Evolutionary conservation across 2,329 filamentous ascomycete species (phyloP).

Genomic region (Pyrenophora tritici-repentis): DNA sequence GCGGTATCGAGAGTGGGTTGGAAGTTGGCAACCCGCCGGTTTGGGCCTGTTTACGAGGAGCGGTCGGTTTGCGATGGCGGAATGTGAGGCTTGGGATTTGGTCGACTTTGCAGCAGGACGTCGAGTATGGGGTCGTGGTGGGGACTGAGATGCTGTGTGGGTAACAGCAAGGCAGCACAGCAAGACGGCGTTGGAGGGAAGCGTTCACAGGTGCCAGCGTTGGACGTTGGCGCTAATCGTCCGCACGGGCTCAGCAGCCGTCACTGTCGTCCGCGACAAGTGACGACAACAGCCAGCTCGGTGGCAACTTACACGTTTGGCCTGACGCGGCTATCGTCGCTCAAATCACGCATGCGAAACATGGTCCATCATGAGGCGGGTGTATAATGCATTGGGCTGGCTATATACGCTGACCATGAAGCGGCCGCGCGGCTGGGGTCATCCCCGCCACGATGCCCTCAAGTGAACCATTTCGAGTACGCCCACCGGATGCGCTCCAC

Average conservation of each 20-base stretch:
- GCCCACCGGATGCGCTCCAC: constrained; percentile 87
- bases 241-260: constrained; percentile 15
- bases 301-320: constrained; percentile 11
- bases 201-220: constrained; percentile 16
- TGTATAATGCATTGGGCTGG: constrained; percentile 1
- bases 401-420: constrained; percentile 2
- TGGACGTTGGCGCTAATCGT: constrained; percentile 17
- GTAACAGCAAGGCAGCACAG: constrained; percentile 12
- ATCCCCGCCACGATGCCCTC: constrained; percentile 3
- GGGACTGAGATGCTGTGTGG: constrained; percentile 3
- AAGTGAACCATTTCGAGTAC: constrained; percentile 73
- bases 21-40: constrained; percentile 32
- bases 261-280: constrained; percentile 11
- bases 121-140: constrained; percentile 1
- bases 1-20: constrained; percentile 25
- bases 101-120: background rate
- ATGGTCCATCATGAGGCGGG: background rate
- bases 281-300: constrained; percentile 4
- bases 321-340: constrained; percentile 4
- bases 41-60: constrained; percentile 15
- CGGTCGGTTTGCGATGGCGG: background rate
- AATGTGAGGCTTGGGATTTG: background rate
- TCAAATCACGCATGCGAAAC: background rate
- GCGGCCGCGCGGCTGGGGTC: background rate
- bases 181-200: constrained; percentile 13